phyloP scores from a whole-genome alignment of 441 rosid species.

The Gossypium schwendimanii region DNA sequence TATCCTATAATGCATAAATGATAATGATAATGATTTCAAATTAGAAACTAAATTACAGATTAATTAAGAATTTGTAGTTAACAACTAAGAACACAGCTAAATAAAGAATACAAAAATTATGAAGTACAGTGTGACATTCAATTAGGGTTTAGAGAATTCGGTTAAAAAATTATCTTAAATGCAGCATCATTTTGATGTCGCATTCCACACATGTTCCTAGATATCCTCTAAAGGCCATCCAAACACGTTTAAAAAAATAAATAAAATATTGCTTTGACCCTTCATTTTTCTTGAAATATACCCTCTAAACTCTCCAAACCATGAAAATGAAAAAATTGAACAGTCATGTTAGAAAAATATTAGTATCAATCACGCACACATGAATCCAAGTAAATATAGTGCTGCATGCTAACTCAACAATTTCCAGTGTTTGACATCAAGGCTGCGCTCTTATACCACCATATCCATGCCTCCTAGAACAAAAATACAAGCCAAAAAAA shows the following conservation, averaged over 20 bases:
- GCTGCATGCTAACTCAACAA: conserved; percentile 1
- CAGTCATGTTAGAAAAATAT: neutral
- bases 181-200: neutral
- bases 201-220: too few species aligned
- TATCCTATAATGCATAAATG: too few species aligned
- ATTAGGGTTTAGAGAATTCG: neutral
- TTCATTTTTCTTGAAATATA: neutral
- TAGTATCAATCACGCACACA: neutral
- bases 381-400: neutral
- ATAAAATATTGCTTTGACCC: neutral
- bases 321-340: neutral
- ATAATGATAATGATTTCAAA: too few species aligned
- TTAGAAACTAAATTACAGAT: too few species aligned
- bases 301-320: neutral
- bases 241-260: too few species aligned
- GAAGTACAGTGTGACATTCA: neutral
- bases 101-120: too few species aligned
- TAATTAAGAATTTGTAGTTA: too few species aligned
- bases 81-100: too few species aligned
- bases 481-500: neutral
- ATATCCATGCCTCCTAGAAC: conserved; percentile 15
- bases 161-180: neutral
- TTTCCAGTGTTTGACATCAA: neutral
- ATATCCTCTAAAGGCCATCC: neutral
- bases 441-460: conserved; percentile 11